phyloP scores from a whole-genome alignment of 495 filamentous ascomycete genomes.

The Ascodesmis nigricans region DNA sequence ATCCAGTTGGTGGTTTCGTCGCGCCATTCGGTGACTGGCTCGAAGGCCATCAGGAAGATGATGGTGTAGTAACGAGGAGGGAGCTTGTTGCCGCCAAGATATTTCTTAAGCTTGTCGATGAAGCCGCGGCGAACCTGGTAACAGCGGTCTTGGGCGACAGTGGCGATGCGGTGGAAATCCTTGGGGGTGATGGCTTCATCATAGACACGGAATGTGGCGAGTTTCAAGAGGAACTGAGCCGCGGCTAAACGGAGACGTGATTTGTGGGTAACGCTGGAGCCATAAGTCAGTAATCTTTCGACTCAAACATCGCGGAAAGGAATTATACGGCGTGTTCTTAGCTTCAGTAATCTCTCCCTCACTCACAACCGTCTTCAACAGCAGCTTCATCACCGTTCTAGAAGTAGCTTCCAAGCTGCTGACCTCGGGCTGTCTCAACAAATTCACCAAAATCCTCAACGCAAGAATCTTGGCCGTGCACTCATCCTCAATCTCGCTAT shows the following conservation, averaged over 20 bases:
- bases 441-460: constrained; percentile 73
- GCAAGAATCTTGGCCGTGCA: constrained; percentile 68
- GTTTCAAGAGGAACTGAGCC: constrained; percentile 59
- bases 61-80: constrained; percentile 64
- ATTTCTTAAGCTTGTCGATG: constrained; percentile 66
- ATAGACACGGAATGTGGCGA: constrained; percentile 49
- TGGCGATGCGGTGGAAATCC: constrained; percentile 60
- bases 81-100: constrained; percentile 45
- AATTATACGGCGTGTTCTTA: constrained; percentile 38
- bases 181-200: constrained; percentile 49
- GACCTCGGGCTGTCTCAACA: constrained; percentile 37
- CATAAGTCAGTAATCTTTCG: neutral
- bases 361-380: constrained; percentile 38
- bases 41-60: constrained; percentile 73
- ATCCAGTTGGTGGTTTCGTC: constrained; percentile 69
- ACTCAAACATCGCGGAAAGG: neutral
- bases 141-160: constrained; percentile 57
- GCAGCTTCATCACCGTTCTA: constrained; percentile 45
- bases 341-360: constrained; percentile 60
- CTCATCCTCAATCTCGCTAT: constrained; percentile 53
- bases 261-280: constrained; percentile 33
- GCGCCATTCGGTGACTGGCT: constrained; percentile 47
- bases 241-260: constrained; percentile 60
- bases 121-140: constrained; percentile 54
- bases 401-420: constrained; percentile 7